A percentile compares a stretch with the other conserved stretches of the same genome.
Evolutionary conservation across 371 early-diverging fungal species (phyloP).

Genomic region (Mucor ambiguus): DNA sequence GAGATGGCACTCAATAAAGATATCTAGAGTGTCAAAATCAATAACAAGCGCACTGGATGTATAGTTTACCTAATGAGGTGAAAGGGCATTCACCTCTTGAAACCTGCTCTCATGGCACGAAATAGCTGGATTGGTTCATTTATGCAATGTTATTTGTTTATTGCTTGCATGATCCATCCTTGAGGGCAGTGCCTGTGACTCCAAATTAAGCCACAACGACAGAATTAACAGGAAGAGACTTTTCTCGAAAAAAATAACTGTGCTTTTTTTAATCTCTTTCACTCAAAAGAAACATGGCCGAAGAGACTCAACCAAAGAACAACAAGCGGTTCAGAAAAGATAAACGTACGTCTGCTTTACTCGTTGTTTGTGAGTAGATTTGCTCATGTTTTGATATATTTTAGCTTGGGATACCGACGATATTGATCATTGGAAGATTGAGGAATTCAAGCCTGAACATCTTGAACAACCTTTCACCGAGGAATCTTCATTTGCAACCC

Average conservation of each 20-base stretch:
- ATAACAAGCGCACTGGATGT: no score
- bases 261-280: neutral
- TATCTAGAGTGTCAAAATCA: no score
- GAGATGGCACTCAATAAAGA: neutral
- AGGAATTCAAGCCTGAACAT: conserved; percentile 85
- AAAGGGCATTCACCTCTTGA: neutral
- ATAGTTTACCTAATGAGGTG: neutral
- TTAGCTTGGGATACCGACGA: conserved; percentile 92
- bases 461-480: conserved; percentile 87
- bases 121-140: neutral
- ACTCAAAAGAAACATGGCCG: conserved; percentile 12
- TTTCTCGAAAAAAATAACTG: neutral
- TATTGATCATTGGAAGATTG: conserved; percentile 95
- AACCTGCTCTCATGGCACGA: neutral
- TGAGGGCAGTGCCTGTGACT: neutral
- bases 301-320: conserved; percentile 21
- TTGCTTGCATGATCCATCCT: neutral
- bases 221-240: conserved; percentile 4
- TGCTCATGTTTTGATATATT: neutral
- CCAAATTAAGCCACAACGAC: neutral
- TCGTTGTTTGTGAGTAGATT: neutral
- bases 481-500: conserved; percentile 96
- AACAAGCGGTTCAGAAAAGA: conserved; percentile 46
- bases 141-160: neutral
- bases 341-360: conserved; percentile 32